Evolutionary conservation across 306 rosid species (phyloP).

Genomic region (Sechiopsis laciniata): DNA sequence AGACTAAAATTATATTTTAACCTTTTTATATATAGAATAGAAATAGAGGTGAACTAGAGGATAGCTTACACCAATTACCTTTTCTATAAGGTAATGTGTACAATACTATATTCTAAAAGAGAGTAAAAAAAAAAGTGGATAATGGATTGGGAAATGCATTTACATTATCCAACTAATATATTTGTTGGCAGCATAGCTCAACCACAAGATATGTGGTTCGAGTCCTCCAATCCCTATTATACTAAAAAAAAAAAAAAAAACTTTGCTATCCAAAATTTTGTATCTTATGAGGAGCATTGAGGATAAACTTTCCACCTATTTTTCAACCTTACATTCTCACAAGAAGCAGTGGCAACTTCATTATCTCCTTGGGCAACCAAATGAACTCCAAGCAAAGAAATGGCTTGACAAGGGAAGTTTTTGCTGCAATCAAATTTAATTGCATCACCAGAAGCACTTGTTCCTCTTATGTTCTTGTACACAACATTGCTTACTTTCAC

Average conservation of each 20-base stretch:
- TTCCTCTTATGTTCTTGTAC: slow-evolving; percentile 61
- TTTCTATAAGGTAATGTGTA: too few species aligned
- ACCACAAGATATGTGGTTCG: too few species aligned
- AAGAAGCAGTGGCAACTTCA: slow-evolving; percentile 30
- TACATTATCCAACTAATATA: not conserved
- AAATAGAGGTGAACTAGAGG: too few species aligned
- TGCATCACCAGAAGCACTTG: slow-evolving; percentile 58
- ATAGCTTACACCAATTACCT: too few species aligned
- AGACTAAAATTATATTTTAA: too few species aligned
- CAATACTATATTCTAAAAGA: not conserved
- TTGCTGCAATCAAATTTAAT: slow-evolving; percentile 65
- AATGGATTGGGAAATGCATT: not conserved
- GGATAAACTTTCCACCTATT: slow-evolving; percentile 42
- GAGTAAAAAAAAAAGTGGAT: too few species aligned
- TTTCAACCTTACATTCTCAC: slow-evolving; percentile 38
- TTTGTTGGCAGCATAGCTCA: too few species aligned
- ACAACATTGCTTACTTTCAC: slow-evolving; percentile 56
- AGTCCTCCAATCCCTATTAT: too few species aligned
- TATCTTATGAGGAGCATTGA: slow-evolving; percentile 26
- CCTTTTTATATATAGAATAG: too few species aligned
- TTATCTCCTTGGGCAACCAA: slow-evolving; percentile 25
- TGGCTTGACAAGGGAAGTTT: slow-evolving; percentile 42
- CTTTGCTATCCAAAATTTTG: not conserved
- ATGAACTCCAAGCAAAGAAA: slow-evolving; percentile 42
- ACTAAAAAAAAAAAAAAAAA: too few species aligned